These are phyloP conservation scores for Lichtheimia corymbifera DNA, from an alignment of 371 early-diverging fungal species.

Conservation along the genomic window DNA sequence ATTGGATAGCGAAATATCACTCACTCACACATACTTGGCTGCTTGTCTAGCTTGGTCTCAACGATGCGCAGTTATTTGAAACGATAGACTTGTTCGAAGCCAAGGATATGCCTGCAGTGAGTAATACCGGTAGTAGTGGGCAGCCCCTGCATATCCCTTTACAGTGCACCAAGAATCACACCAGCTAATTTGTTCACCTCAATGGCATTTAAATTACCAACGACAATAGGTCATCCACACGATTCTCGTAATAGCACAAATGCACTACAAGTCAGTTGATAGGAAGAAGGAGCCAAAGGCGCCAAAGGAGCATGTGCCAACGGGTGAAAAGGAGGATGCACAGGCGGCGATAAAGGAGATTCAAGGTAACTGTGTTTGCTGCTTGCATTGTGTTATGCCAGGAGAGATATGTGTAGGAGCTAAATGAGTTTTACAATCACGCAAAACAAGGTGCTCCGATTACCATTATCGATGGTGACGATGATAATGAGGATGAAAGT, in stretches of 20 bases:
- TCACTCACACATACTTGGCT: no score
- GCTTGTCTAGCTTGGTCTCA: constrained; percentile 64
- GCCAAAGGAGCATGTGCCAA: constrained; percentile 15
- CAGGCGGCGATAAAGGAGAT: constrained; percentile 5
- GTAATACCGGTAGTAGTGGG: constrained; percentile 4
- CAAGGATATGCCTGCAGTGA: constrained; percentile 80
- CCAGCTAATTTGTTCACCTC: neutral
- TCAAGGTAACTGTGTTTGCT: neutral
- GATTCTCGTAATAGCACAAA: constrained; percentile 30
- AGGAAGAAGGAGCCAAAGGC: constrained; percentile 11
- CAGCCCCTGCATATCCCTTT: neutral
- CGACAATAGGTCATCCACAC: constrained; percentile 36
- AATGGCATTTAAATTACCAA: constrained; percentile 1
- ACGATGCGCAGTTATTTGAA: constrained; percentile 84
- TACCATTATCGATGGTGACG: neutral
- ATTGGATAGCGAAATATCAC: neutral
- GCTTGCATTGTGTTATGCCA: neutral
- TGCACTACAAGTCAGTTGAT: constrained; percentile 22
- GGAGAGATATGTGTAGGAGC: neutral
- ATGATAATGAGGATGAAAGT: neutral
- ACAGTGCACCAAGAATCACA: neutral
- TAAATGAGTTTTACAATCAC: no score
- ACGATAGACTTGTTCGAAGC: constrained; percentile 89
- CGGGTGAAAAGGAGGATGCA: constrained; percentile 5
- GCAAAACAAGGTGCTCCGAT: no score